Percentiles rank a stretch among this genome's conserved stretches.
Evolutionary conservation across 768 basidiomycete species (phyloP).

Genomic region (Polyporus arcularius): DNA sequence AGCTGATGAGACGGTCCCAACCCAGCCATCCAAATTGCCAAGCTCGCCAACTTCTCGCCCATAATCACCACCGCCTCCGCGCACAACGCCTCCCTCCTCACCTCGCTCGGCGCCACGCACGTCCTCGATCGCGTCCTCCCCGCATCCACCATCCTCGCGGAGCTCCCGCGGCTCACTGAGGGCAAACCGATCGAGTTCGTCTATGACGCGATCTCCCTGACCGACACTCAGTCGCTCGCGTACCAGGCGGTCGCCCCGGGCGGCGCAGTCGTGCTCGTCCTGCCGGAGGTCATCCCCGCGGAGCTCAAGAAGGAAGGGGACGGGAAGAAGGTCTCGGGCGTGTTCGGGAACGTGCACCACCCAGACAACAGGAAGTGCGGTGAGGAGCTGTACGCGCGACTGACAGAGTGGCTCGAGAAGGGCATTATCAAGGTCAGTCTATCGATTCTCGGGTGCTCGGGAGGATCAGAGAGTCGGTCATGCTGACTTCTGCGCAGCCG

Average conservation of each 20-base stretch:
- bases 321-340: slow-evolving; percentile 18
- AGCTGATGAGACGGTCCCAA: neutral
- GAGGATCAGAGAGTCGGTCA: neutral
- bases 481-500: slow-evolving; percentile 33
- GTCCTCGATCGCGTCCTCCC: slow-evolving; percentile 28
- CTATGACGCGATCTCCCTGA: slow-evolving; percentile 26
- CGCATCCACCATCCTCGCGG: slow-evolving; percentile 4
- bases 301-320: neutral
- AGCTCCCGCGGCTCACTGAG: slow-evolving; percentile 19
- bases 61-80: slow-evolving; percentile 32
- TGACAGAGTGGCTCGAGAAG: slow-evolving; percentile 21
- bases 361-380: slow-evolving; percentile 12
- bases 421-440: slow-evolving; percentile 25
- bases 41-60: slow-evolving; percentile 29
- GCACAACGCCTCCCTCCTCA: slow-evolving; percentile 21
- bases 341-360: slow-evolving; percentile 10
- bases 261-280: slow-evolving; percentile 19
- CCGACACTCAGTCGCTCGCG: slow-evolving; percentile 25
- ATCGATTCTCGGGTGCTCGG: too few relatives aligned
- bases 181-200: slow-evolving; percentile 24
- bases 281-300: neutral
- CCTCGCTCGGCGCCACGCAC: slow-evolving; percentile 27
- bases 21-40: slow-evolving; percentile 29
- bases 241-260: slow-evolving; percentile 23
- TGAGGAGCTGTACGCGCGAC: slow-evolving; percentile 13